A percentile compares a stretch with the other conserved stretches of the same genome.
Evolutionary conservation across 805 yeast species (phyloP).

Genomic region (Candida sakaeoensis): DNA sequence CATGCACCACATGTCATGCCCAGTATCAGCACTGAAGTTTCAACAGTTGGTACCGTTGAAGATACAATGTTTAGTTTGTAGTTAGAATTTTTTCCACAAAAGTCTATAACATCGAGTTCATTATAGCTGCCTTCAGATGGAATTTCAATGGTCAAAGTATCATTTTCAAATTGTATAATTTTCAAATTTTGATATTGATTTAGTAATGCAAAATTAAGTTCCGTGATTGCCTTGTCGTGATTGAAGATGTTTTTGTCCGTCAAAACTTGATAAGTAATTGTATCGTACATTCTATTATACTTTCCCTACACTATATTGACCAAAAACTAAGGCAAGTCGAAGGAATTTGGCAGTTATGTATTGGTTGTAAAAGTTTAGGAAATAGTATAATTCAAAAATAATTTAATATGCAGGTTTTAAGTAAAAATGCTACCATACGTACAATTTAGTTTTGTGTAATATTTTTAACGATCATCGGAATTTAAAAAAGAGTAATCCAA

Average conservation of each 20-base stretch:
- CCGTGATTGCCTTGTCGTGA: neutral
- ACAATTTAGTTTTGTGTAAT: neutral
- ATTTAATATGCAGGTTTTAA: neutral
- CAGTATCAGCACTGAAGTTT: conserved; percentile 22
- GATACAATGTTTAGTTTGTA: neutral
- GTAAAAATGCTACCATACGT: neutral
- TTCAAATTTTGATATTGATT: neutral
- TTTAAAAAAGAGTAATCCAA: neutral
- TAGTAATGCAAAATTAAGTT: neutral
- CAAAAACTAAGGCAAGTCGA: neutral
- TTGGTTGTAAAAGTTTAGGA: conserved; percentile 1
- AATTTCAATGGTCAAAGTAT: neutral
- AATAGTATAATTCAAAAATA: neutral
- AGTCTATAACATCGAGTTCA: neutral
- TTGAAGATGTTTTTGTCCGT: neutral
- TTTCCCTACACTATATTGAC: neutral
- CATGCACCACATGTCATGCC: conserved; percentile 45
- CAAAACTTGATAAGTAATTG: neutral
- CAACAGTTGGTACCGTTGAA: neutral
- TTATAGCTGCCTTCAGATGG: neutral
- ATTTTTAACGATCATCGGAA: neutral
- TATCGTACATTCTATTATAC: neutral
- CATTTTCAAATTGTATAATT: neutral
- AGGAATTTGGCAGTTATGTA: neutral
- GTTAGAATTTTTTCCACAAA: neutral